A percentile compares a stretch with the other conserved stretches of the same genome.
These are phyloP conservation scores for Lactarius hengduanensis DNA, from an alignment of 768 basidiomycete species.

Conservation along the genomic window DNA sequence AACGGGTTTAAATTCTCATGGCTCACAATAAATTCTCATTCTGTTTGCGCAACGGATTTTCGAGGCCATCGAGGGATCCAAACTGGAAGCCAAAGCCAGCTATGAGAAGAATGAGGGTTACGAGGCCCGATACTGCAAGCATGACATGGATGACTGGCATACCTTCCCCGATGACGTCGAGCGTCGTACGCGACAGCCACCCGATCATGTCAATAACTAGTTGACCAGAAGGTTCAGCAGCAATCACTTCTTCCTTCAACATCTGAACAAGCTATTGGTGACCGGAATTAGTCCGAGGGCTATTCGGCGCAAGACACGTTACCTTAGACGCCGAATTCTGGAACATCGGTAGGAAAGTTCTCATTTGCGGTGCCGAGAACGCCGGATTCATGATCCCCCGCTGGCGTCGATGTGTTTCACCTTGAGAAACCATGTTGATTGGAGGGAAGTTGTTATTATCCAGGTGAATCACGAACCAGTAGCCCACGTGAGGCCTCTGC, in stretches of 20 bases:
- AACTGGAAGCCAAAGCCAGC: slow-evolving; percentile 33
- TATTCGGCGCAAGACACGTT: not conserved
- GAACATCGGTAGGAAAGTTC: slow-evolving; percentile 31
- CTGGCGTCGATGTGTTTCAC: slow-evolving; percentile 30
- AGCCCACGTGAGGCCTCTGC: slow-evolving; percentile 26
- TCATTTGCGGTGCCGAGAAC: slow-evolving; percentile 31
- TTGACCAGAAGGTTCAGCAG: not conserved
- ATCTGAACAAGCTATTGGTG: slow-evolving; percentile 29
- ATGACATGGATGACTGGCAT: not conserved
- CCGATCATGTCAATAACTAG: slow-evolving; percentile 23
- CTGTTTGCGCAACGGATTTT: slow-evolving; percentile 29
- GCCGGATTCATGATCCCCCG: slow-evolving; percentile 34
- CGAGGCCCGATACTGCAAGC: not conserved
- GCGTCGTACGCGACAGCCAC: slow-evolving; percentile 32
- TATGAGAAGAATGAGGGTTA: not conserved
- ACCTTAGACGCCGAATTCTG: slow-evolving; percentile 27
- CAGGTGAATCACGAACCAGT: slow-evolving; percentile 24
- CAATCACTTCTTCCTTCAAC: slow-evolving; percentile 29
- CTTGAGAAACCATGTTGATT: slow-evolving; percentile 9
- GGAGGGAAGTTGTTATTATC: too few relatives aligned
- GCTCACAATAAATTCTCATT: slow-evolving; percentile 33
- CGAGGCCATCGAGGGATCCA: slow-evolving; percentile 29
- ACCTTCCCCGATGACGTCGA: slow-evolving; percentile 35
- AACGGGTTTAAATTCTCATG: not conserved
- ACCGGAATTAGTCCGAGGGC: not conserved